Conservation (phyloP, 2,329 filamentous ascomycete species). For the Dryadomyces sulphureus region DNA sequence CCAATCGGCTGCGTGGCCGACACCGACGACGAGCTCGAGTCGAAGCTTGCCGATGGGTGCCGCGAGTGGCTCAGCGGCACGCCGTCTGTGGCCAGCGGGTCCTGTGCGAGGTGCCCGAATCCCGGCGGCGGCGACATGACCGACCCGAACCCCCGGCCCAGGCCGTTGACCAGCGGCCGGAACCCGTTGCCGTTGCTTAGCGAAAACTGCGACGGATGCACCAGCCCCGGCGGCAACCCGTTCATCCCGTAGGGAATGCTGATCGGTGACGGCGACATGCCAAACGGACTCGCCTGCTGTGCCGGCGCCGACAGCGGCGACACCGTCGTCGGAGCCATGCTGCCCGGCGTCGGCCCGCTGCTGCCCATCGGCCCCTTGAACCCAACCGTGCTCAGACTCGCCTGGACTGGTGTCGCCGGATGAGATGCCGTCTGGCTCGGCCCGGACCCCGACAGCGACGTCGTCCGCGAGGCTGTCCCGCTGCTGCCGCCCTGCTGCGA, state of each 20-base stretch:
- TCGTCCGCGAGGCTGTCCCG: conserved; percentile 44
- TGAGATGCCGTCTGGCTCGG: conserved; percentile 44
- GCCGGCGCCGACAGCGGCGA: conserved; percentile 13
- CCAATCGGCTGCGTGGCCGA: conserved; percentile 57
- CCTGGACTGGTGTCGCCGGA: conserved; percentile 47
- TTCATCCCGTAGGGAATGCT: conserved; percentile 22
- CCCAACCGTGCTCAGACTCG: conserved; percentile 48
- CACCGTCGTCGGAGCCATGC: not conserved
- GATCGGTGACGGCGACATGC: conserved; percentile 19
- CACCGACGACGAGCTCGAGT: conserved; percentile 27
- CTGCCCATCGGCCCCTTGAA: conserved; percentile 19
- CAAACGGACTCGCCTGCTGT: conserved; percentile 32
- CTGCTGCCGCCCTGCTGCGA: conserved; percentile 64
- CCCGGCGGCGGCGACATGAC: conserved; percentile 39
- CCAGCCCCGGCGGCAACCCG: conserved; percentile 6
- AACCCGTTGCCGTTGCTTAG: not conserved
- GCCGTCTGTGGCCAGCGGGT: conserved; percentile 19
- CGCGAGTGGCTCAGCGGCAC: conserved; percentile 51
- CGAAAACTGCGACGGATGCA: conserved; percentile 1
- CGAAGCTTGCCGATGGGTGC: conserved; percentile 58
- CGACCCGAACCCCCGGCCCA: conserved; percentile 28
- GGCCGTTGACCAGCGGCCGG: conserved; percentile 20
- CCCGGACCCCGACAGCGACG: conserved; percentile 44
- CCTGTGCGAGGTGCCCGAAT: conserved; percentile 29
- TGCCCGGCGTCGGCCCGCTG: conserved; percentile 2